These are phyloP conservation scores for Tolypocladium album DNA, from an alignment of 2,329 filamentous ascomycete species.

Conservation along the genomic window DNA sequence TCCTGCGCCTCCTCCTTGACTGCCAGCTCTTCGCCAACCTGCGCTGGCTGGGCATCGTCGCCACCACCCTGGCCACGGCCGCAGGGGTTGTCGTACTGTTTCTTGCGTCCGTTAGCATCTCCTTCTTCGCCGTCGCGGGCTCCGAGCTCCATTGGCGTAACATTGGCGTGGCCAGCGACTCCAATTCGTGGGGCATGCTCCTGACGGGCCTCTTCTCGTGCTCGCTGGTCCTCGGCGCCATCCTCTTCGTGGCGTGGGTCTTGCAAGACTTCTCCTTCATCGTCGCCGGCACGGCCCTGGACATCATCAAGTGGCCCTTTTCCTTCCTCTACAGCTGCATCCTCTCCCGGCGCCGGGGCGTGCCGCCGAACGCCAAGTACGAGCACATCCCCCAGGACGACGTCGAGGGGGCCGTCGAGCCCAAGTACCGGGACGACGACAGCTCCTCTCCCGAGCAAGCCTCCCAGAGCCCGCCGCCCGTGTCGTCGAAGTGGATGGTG, in stretches of 20 bases:
- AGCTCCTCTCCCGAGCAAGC: neutral
- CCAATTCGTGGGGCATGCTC: slow-evolving; percentile 13
- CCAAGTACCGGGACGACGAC: slow-evolving; percentile 4
- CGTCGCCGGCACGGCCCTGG: slow-evolving; percentile 8
- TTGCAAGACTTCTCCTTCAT: slow-evolving; percentile 12
- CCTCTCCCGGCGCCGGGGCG: slow-evolving; percentile 1
- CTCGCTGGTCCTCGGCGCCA: slow-evolving; percentile 2
- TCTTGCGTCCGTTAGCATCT: slow-evolving; percentile 12
- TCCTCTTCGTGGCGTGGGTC: slow-evolving; percentile 8
- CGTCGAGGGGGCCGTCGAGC: slow-evolving; percentile 5
- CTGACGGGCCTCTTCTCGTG: slow-evolving; percentile 14
- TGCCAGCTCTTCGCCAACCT: slow-evolving; percentile 8
- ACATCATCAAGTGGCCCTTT: slow-evolving; percentile 10
- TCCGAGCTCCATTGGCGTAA: slow-evolving; percentile 19
- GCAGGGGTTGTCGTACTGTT: slow-evolving; percentile 11
- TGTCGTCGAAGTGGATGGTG: neutral
- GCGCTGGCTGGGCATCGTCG: slow-evolving; percentile 8
- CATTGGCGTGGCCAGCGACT: slow-evolving; percentile 12
- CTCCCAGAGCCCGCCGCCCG: too few species aligned
- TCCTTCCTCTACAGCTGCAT: slow-evolving; percentile 5
- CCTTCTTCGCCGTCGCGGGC: slow-evolving; percentile 19
- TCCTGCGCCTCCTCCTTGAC: slow-evolving; percentile 20
- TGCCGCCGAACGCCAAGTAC: slow-evolving; percentile 1
- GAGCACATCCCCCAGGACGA: slow-evolving; percentile 7
- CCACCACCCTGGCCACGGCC: slow-evolving; percentile 7